Base-by-base conservation (phyloP, 495 filamentous ascomycete species). In the Paragyromitra xinjiangensis region DNA sequence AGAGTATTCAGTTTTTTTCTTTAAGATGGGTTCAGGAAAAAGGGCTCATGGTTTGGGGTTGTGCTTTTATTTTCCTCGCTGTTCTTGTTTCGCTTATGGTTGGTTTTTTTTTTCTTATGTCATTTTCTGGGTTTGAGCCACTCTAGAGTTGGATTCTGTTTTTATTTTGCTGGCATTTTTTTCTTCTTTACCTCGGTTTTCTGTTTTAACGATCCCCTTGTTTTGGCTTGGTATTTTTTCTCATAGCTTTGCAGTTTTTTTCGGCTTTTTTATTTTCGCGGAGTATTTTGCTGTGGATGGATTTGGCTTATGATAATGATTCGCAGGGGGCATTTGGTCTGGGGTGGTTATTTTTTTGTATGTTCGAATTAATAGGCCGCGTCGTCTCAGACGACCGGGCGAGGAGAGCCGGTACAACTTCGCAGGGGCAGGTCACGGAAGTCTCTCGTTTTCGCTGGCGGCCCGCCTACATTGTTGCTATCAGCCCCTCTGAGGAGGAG, bases 1-100 rank as follows among this genome's bases (percentile, higher is more conserved):
- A 69, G 73, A 65, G 66, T 73, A 76, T 79, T 75, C 64, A 64
- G 29, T 37, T 70, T 37, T 70, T 63, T 61, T 75, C 78, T 81
- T 83, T 82, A 83, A 69, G 76, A 83, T 83, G 83, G 83, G 84
- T 85, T 84, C 81, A 82, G 84, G 85, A 84, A 86, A 79, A 73
- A 65, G 67, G 58, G 68, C 76, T 79, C 69, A 79, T 78, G 78
- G 62, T 73, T 79, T 73, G 75, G 78, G 75, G 77, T 80, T 80
- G 76, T 80, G 76, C 63, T 79, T 79, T 79, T 69, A 45, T 64
- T 71, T 44, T 75, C 55, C 19, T 70, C 53, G 61, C 78, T 40
- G 83, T 87, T 75, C 66, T 86, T 69, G 83, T 87, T 74, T 77
- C 56, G 53, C 66, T 77, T 64, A 64, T 73, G 75, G 51, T 80